Conservation (phyloP, 768 basidiomycete species). For the Kwoniella dendrophila region DNA sequence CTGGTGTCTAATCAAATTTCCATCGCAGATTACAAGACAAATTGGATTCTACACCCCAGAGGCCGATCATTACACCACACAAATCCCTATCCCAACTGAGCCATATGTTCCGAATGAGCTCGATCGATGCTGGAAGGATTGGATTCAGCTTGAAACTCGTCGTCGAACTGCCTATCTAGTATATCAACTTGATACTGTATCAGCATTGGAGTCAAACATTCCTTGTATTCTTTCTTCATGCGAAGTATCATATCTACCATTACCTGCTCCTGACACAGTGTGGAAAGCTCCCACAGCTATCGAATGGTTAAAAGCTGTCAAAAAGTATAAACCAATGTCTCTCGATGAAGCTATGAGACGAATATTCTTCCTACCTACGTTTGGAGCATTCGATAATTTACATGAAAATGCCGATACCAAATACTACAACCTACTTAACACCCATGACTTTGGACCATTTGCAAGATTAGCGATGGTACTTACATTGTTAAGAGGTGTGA, state of each 20-base stretch:
- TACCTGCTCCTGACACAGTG: slow-evolving; percentile 56
- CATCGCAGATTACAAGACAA: slow-evolving; percentile 53
- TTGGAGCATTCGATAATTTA: slow-evolving; percentile 42
- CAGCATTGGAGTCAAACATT: slow-evolving; percentile 55
- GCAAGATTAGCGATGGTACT: slow-evolving; percentile 54
- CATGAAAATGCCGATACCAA: slow-evolving; percentile 46
- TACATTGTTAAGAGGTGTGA: slow-evolving; percentile 53
- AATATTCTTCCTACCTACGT: slow-evolving; percentile 50
- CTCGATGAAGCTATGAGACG: slow-evolving; percentile 52
- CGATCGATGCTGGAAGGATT: slow-evolving; percentile 54
- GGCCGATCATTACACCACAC: slow-evolving; percentile 47
- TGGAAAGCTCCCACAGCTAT: slow-evolving; percentile 55
- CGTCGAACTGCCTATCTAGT: slow-evolving; percentile 55
- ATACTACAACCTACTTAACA: slow-evolving; percentile 45
- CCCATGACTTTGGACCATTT: slow-evolving; percentile 55
- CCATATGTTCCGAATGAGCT: slow-evolving; percentile 47
- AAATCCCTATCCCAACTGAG: slow-evolving; percentile 29
- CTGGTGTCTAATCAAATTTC: background rate
- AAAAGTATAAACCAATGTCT: slow-evolving; percentile 44
- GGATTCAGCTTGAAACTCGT: slow-evolving; percentile 56
- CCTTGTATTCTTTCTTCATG: slow-evolving; percentile 45
- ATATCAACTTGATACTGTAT: slow-evolving; percentile 57
- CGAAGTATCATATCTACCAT: slow-evolving; percentile 54
- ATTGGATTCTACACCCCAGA: slow-evolving; percentile 53
- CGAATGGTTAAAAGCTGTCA: slow-evolving; percentile 52